Conservation (phyloP, 1,284 basidiomycete genomes). For the Cutaneotrichosporon sp. region DNA sequence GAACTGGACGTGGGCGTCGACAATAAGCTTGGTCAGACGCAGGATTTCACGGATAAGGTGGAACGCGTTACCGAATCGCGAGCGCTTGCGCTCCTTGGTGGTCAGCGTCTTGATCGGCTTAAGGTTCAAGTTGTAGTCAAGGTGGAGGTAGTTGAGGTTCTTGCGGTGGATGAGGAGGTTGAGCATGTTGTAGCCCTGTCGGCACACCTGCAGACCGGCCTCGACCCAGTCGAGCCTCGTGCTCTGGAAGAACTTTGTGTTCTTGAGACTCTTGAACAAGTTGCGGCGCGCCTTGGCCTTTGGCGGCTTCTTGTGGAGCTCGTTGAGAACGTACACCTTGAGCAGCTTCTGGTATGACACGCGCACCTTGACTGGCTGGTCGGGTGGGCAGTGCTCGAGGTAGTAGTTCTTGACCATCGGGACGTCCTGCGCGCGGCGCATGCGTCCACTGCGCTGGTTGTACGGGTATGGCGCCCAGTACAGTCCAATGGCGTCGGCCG, state of each 20-base stretch:
- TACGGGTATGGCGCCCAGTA: conserved; percentile 99
- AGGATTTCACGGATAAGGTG: conserved; percentile 97
- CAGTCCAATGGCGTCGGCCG: conserved; percentile 92
- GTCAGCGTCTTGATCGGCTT: conserved; percentile 99
- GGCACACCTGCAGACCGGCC: conserved; percentile 94
- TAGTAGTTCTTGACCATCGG: conserved; percentile 98
- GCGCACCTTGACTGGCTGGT: conserved; percentile 94
- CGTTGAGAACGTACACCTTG: conserved; percentile 93
- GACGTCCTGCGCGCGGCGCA: conserved; percentile 88
- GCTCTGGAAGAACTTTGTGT: conserved; percentile 99
- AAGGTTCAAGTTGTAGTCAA: conserved; percentile 52
- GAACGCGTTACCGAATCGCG: conserved; percentile 97
- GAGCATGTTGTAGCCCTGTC: conserved; percentile 99
- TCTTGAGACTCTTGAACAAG: conserved; percentile 89
- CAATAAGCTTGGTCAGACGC: conserved; percentile 94
- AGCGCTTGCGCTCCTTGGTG: conserved; percentile 99
- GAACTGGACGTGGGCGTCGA: conserved; percentile 98
- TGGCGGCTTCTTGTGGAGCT: conserved; percentile 78
- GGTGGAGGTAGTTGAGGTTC: conserved; percentile 82
- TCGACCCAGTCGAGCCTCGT: conserved; percentile 99
- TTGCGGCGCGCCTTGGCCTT: conserved; percentile 99
- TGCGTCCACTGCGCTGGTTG: conserved; percentile 83
- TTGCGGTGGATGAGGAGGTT: conserved; percentile 98
- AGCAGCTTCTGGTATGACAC: conserved; percentile 99
- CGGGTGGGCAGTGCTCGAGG: conserved; percentile 94